Evolutionary conservation across 1,284 basidiomycete species (phyloP).

Genomic region (Pterula multifida): DNA sequence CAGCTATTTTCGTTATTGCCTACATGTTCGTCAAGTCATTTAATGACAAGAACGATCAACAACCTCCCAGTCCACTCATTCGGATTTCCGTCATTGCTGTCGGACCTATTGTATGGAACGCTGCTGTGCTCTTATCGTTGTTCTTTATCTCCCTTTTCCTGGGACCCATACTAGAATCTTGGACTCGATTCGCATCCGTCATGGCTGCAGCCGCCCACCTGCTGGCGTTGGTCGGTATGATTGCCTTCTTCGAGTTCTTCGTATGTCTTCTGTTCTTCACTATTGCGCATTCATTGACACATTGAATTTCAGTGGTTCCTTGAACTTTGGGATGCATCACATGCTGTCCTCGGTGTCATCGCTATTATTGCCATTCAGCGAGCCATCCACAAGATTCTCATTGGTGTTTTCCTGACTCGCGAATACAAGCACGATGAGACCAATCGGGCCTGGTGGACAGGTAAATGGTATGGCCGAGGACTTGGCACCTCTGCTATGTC

Average conservation of each 20-base stretch:
- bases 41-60: conserved; percentile 49
- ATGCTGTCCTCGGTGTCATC: conserved; percentile 84
- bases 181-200: conserved; percentile 77
- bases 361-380: conserved; percentile 83
- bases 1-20: conserved; percentile 71
- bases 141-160: conserved; percentile 91
- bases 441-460: conserved; percentile 98
- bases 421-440: conserved; percentile 97
- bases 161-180: conserved; percentile 83
- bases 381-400: conserved; percentile 86
- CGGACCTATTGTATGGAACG: conserved; percentile 95
- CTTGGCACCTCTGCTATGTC: conserved; percentile 82
- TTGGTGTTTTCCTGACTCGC: conserved; percentile 84
- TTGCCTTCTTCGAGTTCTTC: conserved; percentile 92
- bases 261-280: conserved; percentile 35
- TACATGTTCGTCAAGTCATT: conserved; percentile 91
- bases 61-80: conserved; percentile 69
- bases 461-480: conserved; percentile 92
- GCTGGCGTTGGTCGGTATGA: conserved; percentile 65
- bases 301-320: conserved; percentile 72
- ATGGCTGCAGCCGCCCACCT: conserved; percentile 88
- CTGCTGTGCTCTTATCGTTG: conserved; percentile 71
- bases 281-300: conserved; percentile 11
- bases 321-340: conserved; percentile 91
- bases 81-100: conserved; percentile 86